These are phyloP conservation scores for Pseudocercospora ulei DNA, from an alignment of 2,329 filamentous ascomycete species.

Conservation along the genomic window DNA sequence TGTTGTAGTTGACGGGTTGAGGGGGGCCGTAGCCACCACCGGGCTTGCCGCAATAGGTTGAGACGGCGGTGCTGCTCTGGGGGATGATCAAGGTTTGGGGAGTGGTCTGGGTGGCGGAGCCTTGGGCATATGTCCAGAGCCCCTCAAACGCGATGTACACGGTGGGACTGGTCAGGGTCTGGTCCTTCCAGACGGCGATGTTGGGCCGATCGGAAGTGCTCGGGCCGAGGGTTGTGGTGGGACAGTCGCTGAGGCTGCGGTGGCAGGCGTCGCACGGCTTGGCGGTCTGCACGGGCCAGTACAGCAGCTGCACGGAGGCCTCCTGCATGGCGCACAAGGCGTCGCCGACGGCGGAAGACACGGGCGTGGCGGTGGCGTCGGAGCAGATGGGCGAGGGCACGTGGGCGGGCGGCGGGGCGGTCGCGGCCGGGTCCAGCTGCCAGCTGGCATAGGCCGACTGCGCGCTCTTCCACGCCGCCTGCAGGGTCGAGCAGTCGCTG, in stretches of 20 bases:
- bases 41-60: conserved; percentile 19
- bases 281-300: conserved; percentile 19
- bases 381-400: conserved; percentile 14
- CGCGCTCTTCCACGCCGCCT: conserved; percentile 2
- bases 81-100: conserved; percentile 18
- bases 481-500: conserved; percentile 15
- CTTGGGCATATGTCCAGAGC: conserved; percentile 16
- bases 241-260: conserved; percentile 11
- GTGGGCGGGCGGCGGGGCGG: neutral
- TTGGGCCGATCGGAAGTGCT: conserved; percentile 21
- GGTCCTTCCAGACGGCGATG: conserved; percentile 17
- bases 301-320: conserved; percentile 20
- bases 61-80: conserved; percentile 16
- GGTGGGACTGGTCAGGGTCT: conserved; percentile 23
- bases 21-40: conserved; percentile 15
- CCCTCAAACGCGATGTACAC: conserved; percentile 24
- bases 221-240: conserved; percentile 15
- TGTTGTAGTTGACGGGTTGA: conserved; percentile 20
- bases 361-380: conserved; percentile 5
- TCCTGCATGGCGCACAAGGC: conserved; percentile 15
- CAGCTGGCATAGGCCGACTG: neutral
- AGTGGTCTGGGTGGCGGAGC: conserved; percentile 8
- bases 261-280: conserved; percentile 13
- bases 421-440: neutral
- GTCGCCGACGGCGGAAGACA: neutral